phyloP scores from a whole-genome alignment of 176 grass and related monocot genomes.

The sorghum (Sorghum bicolor) region Sorghum_bicolor_NCBIv3 NC_012872.2:7188501-7189000 shows the following conservation, averaged over 20 bases:
- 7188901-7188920: not conserved
- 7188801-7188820: not conserved
- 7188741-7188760: not conserved
- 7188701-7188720: too few relatives aligned
- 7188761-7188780: not conserved
- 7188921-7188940: not conserved
- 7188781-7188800: not conserved
- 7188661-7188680: not conserved
- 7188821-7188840: not conserved
- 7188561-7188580: not conserved
- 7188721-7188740: not conserved
- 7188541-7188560: too few relatives aligned
- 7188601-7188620: slow-evolving; percentile 14
- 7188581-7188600: not conserved
- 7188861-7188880: not conserved
- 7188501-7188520: not conserved
- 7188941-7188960: slow-evolving; percentile 24
- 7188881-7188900: not conserved
- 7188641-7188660: not conserved
- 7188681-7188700: not conserved
- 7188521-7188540: not conserved
- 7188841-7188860: not conserved
- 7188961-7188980: not conserved
- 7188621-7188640: not conserved
- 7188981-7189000: not conserved